Evolutionary conservation across 352 stramenopile species (phyloP).

Genomic region (Pythium volutum): DNA sequence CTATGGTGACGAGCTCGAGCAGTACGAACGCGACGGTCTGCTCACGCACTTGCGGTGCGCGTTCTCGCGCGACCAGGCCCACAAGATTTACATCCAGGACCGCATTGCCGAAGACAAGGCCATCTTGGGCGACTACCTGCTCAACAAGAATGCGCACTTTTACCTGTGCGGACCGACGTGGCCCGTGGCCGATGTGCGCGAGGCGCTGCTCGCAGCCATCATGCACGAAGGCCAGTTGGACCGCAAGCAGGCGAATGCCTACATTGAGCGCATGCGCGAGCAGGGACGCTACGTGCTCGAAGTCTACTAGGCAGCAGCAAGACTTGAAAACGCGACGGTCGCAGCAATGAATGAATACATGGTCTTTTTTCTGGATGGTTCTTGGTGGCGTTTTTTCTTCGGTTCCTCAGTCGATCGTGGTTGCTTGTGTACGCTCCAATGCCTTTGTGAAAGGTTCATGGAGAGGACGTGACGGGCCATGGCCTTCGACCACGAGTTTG

Average conservation of each 20-base stretch:
- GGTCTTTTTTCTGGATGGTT: no score
- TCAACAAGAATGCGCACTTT: conserved; percentile 79
- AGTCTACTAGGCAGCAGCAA: conserved; percentile 79
- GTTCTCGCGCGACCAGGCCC: conserved; percentile 86
- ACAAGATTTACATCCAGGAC: conserved; percentile 91
- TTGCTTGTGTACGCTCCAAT: neutral
- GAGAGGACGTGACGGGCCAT: conserved; percentile 43
- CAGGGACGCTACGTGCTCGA: conserved; percentile 80
- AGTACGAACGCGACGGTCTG: conserved; percentile 78
- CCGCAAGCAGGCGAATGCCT: conserved; percentile 64
- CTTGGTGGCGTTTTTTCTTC: neutral
- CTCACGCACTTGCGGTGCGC: conserved; percentile 82
- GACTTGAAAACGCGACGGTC: no score
- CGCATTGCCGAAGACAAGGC: conserved; percentile 81
- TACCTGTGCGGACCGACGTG: conserved; percentile 85
- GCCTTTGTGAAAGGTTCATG: conserved; percentile 23
- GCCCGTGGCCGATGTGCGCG: conserved; percentile 72
- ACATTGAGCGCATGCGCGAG: conserved; percentile 79
- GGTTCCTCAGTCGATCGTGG: neutral
- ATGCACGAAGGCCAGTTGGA: conserved; percentile 46
- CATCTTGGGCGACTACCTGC: conserved; percentile 65
- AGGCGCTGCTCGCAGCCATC: conserved; percentile 63
- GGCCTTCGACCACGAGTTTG: conserved; percentile 45
- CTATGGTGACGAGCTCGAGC: conserved; percentile 91
- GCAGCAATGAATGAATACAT: neutral